Percentiles rank a stretch among this genome's conserved stretches.
phyloP scores from a whole-genome alignment of 768 basidiomycete species.

The Vararia minispora region DNA sequence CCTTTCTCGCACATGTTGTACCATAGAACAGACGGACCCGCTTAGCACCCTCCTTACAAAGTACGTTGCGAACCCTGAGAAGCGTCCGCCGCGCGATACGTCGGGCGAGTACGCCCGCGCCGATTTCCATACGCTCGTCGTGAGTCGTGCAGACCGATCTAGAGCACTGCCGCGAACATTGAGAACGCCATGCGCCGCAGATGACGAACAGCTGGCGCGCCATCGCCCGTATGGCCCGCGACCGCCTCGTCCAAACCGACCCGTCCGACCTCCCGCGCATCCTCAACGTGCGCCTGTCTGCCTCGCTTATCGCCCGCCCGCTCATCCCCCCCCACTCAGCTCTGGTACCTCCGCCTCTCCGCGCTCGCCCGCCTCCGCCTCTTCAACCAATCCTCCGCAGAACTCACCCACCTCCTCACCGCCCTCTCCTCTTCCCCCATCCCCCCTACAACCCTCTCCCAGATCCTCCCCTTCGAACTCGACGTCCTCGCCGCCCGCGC shows the following conservation, averaged over 20 bases:
- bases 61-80: slow-evolving; percentile 71
- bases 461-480: slow-evolving; percentile 44
- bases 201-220: slow-evolving; percentile 87
- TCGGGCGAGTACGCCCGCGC: slow-evolving; percentile 61
- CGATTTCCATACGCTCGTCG: slow-evolving; percentile 73
- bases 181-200: slow-evolving; percentile 28
- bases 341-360: slow-evolving; percentile 78
- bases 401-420: slow-evolving; percentile 70
- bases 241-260: slow-evolving; percentile 58
- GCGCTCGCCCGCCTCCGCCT: slow-evolving; percentile 71
- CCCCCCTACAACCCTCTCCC: slow-evolving; percentile 42
- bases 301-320: not conserved
- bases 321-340: slow-evolving; percentile 26
- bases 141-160: slow-evolving; percentile 28
- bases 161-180: not conserved
- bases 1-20: slow-evolving; percentile 10
- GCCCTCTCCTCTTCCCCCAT: slow-evolving; percentile 53
- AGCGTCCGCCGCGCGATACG: slow-evolving; percentile 60
- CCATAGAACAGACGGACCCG: slow-evolving; percentile 57
- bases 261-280: slow-evolving; percentile 57
- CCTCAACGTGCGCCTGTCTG: slow-evolving; percentile 43
- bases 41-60: slow-evolving; percentile 72
- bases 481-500: slow-evolving; percentile 62
- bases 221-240: slow-evolving; percentile 74
- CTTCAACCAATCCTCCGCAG: slow-evolving; percentile 80